Conservation (phyloP, 345 rosid species). For the Viola odorata region DNA sequence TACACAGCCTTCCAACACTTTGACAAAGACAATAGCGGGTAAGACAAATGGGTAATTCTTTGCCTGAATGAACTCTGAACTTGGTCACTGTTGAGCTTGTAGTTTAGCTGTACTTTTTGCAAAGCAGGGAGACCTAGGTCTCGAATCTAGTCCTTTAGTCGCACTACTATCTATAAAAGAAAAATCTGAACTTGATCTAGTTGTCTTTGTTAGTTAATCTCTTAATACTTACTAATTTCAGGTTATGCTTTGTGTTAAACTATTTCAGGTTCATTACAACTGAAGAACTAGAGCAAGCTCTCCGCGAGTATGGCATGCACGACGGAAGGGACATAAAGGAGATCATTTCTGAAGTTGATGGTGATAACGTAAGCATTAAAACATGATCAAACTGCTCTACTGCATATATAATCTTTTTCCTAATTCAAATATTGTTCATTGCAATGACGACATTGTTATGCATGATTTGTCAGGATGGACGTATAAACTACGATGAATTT, state of each 20-base stretch:
- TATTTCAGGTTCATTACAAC: slow-evolving; percentile 55
- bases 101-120: no score
- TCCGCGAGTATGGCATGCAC: slow-evolving; percentile 69
- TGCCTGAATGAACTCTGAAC: no score
- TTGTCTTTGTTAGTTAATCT: no score
- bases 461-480: slow-evolving; percentile 52
- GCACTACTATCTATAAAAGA: no score
- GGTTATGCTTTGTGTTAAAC: no score
- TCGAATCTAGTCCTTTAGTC: no score
- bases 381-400: not conserved
- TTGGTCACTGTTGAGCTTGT: no score
- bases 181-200: no score
- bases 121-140: no score
- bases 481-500: slow-evolving; percentile 88
- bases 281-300: slow-evolving; percentile 92
- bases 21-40: slow-evolving; percentile 88
- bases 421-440: not conserved
- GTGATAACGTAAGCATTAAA: slow-evolving; percentile 51
- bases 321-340: slow-evolving; percentile 74
- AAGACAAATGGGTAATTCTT: not conserved
- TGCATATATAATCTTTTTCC: not conserved
- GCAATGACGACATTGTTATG: not conserved
- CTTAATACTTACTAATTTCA: no score
- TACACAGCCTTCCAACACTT: slow-evolving; percentile 79
- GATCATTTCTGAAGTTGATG: slow-evolving; percentile 75